Evolutionary conservation across 176 grass and related monocot genomes (phyloP), one percentile per base, ranked within the genome.

Genomic region (Carex myosuroides): DNA sequence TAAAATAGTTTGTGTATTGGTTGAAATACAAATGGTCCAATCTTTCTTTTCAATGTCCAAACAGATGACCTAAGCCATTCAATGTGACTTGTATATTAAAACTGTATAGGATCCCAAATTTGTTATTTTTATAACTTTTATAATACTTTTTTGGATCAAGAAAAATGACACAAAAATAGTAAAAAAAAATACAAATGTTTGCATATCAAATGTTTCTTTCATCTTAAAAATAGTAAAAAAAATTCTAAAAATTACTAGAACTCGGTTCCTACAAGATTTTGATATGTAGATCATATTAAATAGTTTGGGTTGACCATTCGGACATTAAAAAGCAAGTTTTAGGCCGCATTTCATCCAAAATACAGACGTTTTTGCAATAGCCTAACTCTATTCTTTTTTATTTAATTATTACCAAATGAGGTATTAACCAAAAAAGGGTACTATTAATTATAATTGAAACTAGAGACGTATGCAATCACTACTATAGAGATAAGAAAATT

Each of bases 391-490:
- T 42, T 77, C 24, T 55, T 22, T 50, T 50, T 48, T 22, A 9
- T 4, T 48, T 24, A 73, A 73, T 24, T 22, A 73, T 10, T 48
- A 50, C 37, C 41, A 77, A 77, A 41, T 17, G 48, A 77, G 13
- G 73, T 16, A 77, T 70, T 70, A 42, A 20, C 32, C 8, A 17
- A 77, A 55, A 26, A 77, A 18, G 7, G 13, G 12, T 29, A 55
- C 52, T 16, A 73, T 18, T 46, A 85, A 76, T 75, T 26, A 75
- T 64, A 20, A 85, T 64, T 61, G 8, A 61, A 85, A 44, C 8
- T 11, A 85, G 22, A 55, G 18, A 74, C 18, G 10, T 18, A 60
- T 61, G 9, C 10, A 60, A 17, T 24, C 13, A 13, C 26, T 79
- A 50, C 58, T 53, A 59, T 57, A 85, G 8, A 73, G 12, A 30